phyloP scores from a whole-genome alignment of 768 basidiomycete species.

The Boletus sensibilis region DNA sequence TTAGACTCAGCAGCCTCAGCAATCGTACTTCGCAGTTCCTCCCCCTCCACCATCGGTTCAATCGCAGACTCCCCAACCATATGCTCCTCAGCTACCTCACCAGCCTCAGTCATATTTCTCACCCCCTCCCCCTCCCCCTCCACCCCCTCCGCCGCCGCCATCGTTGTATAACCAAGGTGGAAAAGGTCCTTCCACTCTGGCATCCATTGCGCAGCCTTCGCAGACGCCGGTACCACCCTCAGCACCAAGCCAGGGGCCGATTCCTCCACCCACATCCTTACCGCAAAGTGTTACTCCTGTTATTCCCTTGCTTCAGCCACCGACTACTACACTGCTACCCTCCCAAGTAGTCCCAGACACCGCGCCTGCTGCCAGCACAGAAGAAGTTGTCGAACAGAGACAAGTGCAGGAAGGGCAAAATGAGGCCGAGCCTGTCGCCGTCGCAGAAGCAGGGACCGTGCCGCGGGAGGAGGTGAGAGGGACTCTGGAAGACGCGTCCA shows the following conservation, averaged over 20 bases:
- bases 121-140: slow-evolving; percentile 20
- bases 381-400: slow-evolving; percentile 39
- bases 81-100: slow-evolving; percentile 17
- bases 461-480: background rate
- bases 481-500: background rate
- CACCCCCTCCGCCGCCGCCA: slow-evolving; percentile 11
- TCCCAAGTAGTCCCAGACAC: slow-evolving; percentile 7
- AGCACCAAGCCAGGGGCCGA: slow-evolving; percentile 5
- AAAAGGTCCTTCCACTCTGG: background rate
- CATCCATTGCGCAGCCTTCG: slow-evolving; percentile 1
- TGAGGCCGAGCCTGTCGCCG: background rate
- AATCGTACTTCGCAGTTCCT: slow-evolving; percentile 17
- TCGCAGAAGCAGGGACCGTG: background rate
- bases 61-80: slow-evolving; percentile 12
- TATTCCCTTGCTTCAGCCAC: slow-evolving; percentile 15
- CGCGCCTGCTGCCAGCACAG: slow-evolving; percentile 19
- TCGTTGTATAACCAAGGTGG: slow-evolving; percentile 8
- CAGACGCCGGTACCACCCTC: slow-evolving; percentile 2
- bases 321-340: slow-evolving; percentile 21
- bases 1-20: slow-evolving; percentile 9
- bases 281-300: background rate
- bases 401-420: slow-evolving; percentile 37
- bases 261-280: slow-evolving; percentile 5
- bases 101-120: slow-evolving; percentile 23
- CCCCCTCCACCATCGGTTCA: slow-evolving; percentile 17